Percentiles rank a stretch among this genome's conserved stretches.
These are phyloP conservation scores for Aspergillus sergii DNA, from an alignment of 2,329 filamentous ascomycete genomes.

Conservation along the genomic window DNA sequence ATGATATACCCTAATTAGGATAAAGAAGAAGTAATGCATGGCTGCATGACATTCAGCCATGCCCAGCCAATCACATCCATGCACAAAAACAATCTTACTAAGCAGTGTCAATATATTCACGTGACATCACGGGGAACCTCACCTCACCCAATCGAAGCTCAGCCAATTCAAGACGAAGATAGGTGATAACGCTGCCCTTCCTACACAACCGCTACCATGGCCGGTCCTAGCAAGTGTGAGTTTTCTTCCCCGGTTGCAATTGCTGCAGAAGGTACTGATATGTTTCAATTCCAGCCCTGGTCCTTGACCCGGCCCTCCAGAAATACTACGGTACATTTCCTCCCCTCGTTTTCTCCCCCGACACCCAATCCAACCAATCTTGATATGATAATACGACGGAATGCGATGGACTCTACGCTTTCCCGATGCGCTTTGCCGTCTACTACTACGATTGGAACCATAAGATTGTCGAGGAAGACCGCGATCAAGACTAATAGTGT, in stretches of 20 bases:
- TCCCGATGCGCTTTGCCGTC: neutral
- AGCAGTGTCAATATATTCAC: neutral
- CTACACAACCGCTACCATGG: slow-evolving; percentile 45
- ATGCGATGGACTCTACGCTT: neutral
- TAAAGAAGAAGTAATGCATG: neutral
- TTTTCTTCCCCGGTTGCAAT: neutral
- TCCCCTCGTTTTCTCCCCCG: slow-evolving; percentile 17
- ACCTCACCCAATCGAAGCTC: slow-evolving; percentile 3
- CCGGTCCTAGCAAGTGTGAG: slow-evolving; percentile 54
- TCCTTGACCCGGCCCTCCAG: slow-evolving; percentile 49
- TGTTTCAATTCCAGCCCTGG: slow-evolving; percentile 31
- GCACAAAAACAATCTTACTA: neutral
- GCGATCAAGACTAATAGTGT: neutral
- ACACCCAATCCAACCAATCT: neutral
- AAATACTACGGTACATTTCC: slow-evolving; percentile 53
- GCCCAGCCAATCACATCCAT: neutral
- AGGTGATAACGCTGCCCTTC: neutral
- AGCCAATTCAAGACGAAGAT: slow-evolving; percentile 2
- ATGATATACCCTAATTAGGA: neutral
- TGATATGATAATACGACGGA: neutral
- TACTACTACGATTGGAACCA: neutral
- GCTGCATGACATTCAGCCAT: neutral
- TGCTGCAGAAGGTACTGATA: slow-evolving; percentile 50
- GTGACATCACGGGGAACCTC: slow-evolving; percentile 13
- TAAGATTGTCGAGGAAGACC: neutral